Conservation (phyloP, 371 early-diverging fungal species). For the Mucor plumbeus region DNA sequence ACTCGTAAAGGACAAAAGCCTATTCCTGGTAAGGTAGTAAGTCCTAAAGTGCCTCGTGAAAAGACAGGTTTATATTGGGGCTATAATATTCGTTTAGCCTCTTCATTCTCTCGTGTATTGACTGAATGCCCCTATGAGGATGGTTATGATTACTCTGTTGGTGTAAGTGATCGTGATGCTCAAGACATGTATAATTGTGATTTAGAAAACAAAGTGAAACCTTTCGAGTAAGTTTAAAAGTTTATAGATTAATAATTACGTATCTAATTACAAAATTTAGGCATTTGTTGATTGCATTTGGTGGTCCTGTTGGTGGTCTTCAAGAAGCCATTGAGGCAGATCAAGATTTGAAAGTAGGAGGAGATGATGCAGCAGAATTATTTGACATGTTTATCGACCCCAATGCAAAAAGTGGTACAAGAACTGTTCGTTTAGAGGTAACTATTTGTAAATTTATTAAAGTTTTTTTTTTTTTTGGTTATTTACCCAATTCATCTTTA, state of each 20-base stretch:
- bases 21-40: conserved; percentile 65
- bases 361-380: conserved; percentile 66
- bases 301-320: conserved; percentile 67
- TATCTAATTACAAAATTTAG: conserved; percentile 20
- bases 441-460: neutral
- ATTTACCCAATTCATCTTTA: neutral
- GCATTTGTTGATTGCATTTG: conserved; percentile 74
- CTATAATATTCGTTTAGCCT: conserved; percentile 69
- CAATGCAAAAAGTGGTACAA: conserved; percentile 64
- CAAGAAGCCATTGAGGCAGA: conserved; percentile 77
- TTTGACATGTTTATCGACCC: conserved; percentile 74
- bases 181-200: conserved; percentile 45
- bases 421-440: conserved; percentile 74
- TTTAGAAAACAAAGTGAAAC: conserved; percentile 30
- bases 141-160: conserved; percentile 75
- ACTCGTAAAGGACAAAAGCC: conserved; percentile 56
- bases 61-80: conserved; percentile 80
- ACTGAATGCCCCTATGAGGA: conserved; percentile 67
- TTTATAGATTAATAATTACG: neutral
- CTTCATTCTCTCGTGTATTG: conserved; percentile 66
- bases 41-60: conserved; percentile 68
- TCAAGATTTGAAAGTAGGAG: conserved; percentile 62
- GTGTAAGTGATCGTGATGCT: conserved; percentile 68
- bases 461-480: neutral
- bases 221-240: conserved; percentile 27